Evolutionary conservation across 169 alveolate genomes (phyloP), one percentile per base, ranked within the genome.

Genomic region (Plasmodium fragile): DNA sequence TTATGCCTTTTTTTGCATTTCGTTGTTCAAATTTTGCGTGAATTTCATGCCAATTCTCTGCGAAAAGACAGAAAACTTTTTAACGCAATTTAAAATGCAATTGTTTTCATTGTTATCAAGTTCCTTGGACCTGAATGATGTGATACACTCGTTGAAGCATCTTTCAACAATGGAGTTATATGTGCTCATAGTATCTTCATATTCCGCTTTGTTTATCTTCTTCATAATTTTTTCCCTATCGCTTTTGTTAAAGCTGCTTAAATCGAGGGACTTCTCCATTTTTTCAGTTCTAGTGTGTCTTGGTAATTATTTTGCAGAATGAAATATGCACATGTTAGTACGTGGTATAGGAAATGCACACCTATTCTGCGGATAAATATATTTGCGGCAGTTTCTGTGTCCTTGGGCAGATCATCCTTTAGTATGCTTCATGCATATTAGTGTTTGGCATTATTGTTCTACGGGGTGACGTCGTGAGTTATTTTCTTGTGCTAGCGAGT

Each of bases 111-210:
- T 85, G 75, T 25, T 93, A 75, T 96, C 97, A 13, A 96, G 72
- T 41, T 96, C 97, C 92, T 96, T 96, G 53, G 96, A 93, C 28
- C 97, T 55, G 83, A 96, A 96, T 36, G 97, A 94, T 65, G 94
- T 84, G 18, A 96, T 79, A 65, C 97, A 96, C 82, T 96, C 97
- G 55, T 93, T 93, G 69, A 96, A 96, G 80, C 97, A 96, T 18
- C 93, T 80, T 70, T 96, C 97, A 4, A 95, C 97, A 84, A 96
- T 95, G 28, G 97, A 96, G 78, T 96, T 96, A 89, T 96, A 96
- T 32, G 97, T 96, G 55, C 89, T 96, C 92, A 96, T 82, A 41
- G 97, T 96, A 79, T 96, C 97, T 55, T 94, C 96, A 93, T 96
- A 96, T 93, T 96, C 97, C 70, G 96, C 93, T 73, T 95, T 95